Evolutionary conservation across 2,329 filamentous ascomycete genomes (phyloP).

Genomic region (Botryosphaeria dothidea): DNA sequence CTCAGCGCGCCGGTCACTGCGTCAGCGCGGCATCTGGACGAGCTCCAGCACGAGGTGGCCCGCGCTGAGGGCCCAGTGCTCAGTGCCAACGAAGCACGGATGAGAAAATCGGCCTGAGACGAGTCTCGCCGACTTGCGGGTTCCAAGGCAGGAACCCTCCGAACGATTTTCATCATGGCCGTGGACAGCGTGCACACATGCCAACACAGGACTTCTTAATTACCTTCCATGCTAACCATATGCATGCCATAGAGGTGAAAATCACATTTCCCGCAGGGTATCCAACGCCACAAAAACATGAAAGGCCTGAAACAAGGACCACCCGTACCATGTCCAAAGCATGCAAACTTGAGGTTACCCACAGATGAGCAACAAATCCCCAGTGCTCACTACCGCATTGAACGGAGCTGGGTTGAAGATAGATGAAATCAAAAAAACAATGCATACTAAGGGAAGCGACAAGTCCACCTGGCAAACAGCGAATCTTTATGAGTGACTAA

Average conservation of each 20-base stretch:
- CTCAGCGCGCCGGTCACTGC: slow-evolving; percentile 9
- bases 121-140: slow-evolving; percentile 1
- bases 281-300: not conserved
- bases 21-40: not conserved
- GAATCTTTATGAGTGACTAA: too few species aligned
- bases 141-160: not conserved
- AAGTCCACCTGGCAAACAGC: too few species aligned
- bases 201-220: not conserved
- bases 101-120: slow-evolving; percentile 9
- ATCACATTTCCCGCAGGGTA: not conserved
- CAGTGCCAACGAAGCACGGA: slow-evolving; percentile 6
- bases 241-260: not conserved
- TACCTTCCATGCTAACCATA: not conserved
- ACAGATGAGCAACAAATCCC: too few species aligned
- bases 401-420: too few species aligned
- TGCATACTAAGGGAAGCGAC: too few species aligned
- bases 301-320: slow-evolving; percentile 3
- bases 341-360: not conserved
- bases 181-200: not conserved
- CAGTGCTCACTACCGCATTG: too few species aligned
- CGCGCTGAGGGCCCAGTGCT: not conserved
- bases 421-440: too few species aligned
- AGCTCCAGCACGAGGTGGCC: slow-evolving; percentile 2
- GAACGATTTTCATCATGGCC: not conserved
- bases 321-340: not conserved